Base-by-base conservation (phyloP, 352 stramenopile genomes). In the Globisporangium cystogenes region DNA sequence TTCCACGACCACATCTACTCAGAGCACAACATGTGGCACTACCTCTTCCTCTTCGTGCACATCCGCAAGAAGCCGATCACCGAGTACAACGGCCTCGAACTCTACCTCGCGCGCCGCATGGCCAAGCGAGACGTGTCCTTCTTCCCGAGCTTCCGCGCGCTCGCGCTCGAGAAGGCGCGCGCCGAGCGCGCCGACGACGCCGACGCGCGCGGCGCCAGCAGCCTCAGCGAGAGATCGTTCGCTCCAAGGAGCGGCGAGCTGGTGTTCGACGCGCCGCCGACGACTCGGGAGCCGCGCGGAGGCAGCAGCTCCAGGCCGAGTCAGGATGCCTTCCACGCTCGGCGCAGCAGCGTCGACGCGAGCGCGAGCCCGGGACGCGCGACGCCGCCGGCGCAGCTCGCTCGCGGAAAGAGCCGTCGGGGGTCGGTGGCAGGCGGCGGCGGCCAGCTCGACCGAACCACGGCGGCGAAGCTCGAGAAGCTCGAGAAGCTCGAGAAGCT, bases 1-100 rank as follows among this genome's bases (percentile, higher is more conserved):
- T 91, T 91, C 53, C 73, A 87, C 37, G 66, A 87, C 24, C 80
- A 91, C 48, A 85, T 87, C 40, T 81, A 82, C 51, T 68, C 62
- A 23, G 76, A 91, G 31, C 80, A 91, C 65, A 91, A 89, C 57
- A 85, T 89, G 71, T 91, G 78, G 77, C 72, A 89, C 51, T 91
- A 91, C 54, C 66, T 91, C 27, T 88, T 77, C 31, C 53, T 91
- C 4, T 89, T 91, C 50, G 80, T 88, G 14, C 80, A 91, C 55
- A 87, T 91, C 52, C 72, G 72, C 52, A 87, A 87, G 57, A 91
- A 91, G 47, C 65, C 49, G 0, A 86, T 87, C 35, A 89, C 80
- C 0, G 80, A 91, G 42, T 91, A 89, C 68, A 87, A 82, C 37
- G 80, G 80, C 1, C 50, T 91, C n/a, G 80, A 91, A 61, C 55